Conservation (phyloP, 1,139 yeast species). For the Zygoascus meyerae region DNA sequence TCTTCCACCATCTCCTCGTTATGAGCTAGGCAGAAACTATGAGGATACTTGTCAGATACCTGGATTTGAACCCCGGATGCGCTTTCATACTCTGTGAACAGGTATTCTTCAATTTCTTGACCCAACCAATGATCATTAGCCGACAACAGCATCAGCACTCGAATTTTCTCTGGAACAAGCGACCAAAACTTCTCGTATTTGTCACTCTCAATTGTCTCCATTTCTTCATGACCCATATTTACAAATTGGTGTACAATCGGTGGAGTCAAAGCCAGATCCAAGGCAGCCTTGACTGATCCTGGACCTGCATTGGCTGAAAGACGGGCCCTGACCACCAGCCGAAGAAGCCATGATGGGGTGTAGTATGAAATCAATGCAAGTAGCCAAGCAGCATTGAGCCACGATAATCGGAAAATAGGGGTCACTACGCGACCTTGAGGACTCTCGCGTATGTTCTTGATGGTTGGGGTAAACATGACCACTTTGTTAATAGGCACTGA, state of each 20-base stretch:
- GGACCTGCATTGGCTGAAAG: conserved; percentile 27
- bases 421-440: conserved; percentile 44
- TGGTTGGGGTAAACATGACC: conserved; percentile 63
- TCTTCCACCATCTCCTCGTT: conserved; percentile 44
- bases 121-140: conserved; percentile 57
- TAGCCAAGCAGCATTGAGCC: conserved; percentile 1
- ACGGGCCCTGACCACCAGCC: conserved; percentile 13
- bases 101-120: conserved; percentile 41
- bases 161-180: conserved; percentile 20
- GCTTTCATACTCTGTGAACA: conserved; percentile 36
- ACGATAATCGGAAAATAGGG: conserved; percentile 19
- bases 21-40: conserved; percentile 54
- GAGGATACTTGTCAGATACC: conserved; percentile 40
- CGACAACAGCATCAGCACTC: conserved; percentile 55
- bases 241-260: conserved; percentile 47
- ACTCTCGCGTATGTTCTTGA: conserved; percentile 50
- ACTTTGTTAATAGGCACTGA: conserved; percentile 31
- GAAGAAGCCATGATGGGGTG: conserved; percentile 18
- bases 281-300: conserved; percentile 42
- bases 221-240: conserved; percentile 54
- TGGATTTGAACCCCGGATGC: conserved; percentile 30
- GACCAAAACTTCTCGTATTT: conserved; percentile 45
- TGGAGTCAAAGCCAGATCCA: conserved; percentile 39
- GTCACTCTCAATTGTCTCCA: conserved; percentile 40
- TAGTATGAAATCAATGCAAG: conserved; percentile 20